Percentiles rank a stretch among this genome's conserved stretches.
These are phyloP conservation scores for Colletotrichum sp. DNA, from an alignment of 2,329 filamentous ascomycete species.

Conservation along the genomic window DNA sequence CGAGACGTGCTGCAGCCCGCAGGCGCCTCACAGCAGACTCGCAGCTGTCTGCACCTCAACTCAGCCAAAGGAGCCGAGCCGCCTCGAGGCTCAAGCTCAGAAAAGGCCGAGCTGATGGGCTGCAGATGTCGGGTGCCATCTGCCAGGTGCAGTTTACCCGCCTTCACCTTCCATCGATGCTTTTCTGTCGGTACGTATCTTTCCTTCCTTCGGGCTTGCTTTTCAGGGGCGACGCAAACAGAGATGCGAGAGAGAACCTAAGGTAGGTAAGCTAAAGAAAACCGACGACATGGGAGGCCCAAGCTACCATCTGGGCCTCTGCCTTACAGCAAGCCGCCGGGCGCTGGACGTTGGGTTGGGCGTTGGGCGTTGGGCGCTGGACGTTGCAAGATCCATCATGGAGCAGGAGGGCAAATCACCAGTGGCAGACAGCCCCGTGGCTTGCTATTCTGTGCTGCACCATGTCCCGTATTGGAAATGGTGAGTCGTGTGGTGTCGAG, in stretches of 20 bases:
- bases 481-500: not conserved
- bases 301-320: not conserved
- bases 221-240: not conserved
- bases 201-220: no score
- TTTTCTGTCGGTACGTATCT: not conserved
- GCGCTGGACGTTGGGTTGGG: not conserved
- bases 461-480: not conserved
- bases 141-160: not conserved
- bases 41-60: not conserved
- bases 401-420: not conserved
- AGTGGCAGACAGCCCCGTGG: not conserved
- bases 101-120: not conserved
- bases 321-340: not conserved
- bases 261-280: not conserved
- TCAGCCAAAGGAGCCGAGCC: not conserved
- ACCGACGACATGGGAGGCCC: not conserved
- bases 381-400: not conserved
- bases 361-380: not conserved
- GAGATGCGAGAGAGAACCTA: not conserved
- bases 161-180: not conserved
- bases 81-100: not conserved
- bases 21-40: not conserved
- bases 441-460: not conserved
- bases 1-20: not conserved
- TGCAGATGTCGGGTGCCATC: not conserved